Evolutionary conservation across 805 yeast genomes (phyloP), one percentile per base, ranked within the genome.

Genomic region (Zygosaccharomyces lentus): DNA sequence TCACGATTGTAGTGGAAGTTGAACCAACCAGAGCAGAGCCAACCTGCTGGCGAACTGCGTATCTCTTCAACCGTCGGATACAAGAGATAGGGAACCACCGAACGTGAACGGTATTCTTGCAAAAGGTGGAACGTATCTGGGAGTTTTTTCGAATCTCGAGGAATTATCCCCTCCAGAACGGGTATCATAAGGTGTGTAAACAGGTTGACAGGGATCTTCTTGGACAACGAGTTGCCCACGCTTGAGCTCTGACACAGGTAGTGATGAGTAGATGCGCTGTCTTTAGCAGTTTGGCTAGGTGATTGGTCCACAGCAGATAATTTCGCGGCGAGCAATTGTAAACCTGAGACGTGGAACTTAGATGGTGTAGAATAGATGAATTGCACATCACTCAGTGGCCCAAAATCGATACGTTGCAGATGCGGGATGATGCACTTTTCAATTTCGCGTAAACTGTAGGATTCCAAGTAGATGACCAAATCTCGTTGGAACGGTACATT

Each of bases 301-400:
- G 19, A 27, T 13, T 10, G 24, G 24, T 34, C 15, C n/a, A 15
- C 2, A 15, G 13, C 10, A 2, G 16, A 12, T 6, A 66, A 41
- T 4, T 55, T 45, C 3, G 52, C 43, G n/a, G 60, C 46, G 7
- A 61, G 48, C 29, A 31, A 25, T 10, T 47, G 35, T 17, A 54
- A 53, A 0, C 73, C 73, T 34, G 64, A 65, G 2, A 41, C 46
- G 6, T 40, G 9, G 42, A 67, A 63, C 0, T 51, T 51, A 1
- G 80, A 77, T 0, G 87, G 84, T 0, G 75, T 65, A 1, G 87
- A 80, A 2, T 76, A 78, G 7, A 82, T 56, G 38, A 82, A 73
- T 17, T 79, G 51, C 1, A 51, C 77, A 3, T 76, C 83, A 21
- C 69, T 68, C 0, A 82, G 66, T 0, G 68, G 51, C 35, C 57